Base-by-base conservation (phyloP, 1,139 yeast species). In the Geotrichum citri-aurantii region DNA sequence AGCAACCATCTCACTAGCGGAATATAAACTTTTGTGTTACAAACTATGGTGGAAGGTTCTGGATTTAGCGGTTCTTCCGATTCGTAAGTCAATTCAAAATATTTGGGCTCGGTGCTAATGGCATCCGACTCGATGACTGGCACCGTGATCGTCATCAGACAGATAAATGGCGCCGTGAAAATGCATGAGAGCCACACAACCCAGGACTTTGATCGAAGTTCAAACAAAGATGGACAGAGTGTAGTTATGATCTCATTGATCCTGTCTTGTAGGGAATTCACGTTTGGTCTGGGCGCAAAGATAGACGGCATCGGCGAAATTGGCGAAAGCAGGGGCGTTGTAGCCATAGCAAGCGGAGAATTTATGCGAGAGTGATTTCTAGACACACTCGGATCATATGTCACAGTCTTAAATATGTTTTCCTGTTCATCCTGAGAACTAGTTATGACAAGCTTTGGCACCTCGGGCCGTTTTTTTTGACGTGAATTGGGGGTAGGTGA, bases 101-200 rank as follows among this genome's bases (percentile, higher is more conserved):
- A 6, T 8, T 14, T 21, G 1, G 33, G 19, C 14, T 59, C 62
- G 7, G 60, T 56, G 8, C 59, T 59, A 6, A 56, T 50, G 8
- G 62, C 63, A 8, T 64, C 65, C 10, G 65, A 66, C 31, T 70
- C 71, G 48, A 75, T 68, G 1, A 81, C 84, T 0, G 88, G 87
- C 1, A 78, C 73, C 0, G 84, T 76, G 3, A 79, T 44, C 23
- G 81, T 73, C 23, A 83, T 69, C 1, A 80, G 50, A 1, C 80
- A 61, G 0, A 78, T 73, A 1, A 80, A 68, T 1, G 85, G 85
- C 0, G 79, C 69, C 11, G 75, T 67, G n/a, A 72, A 59, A 7
- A 79, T 65, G n/a, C 77, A 52, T 0, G 77, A 54, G 10, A 68
- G 33, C 17, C 63, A 60, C 26, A 62, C 63, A 44, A 58, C 59